These are phyloP conservation scores for Fomitopsis betulina DNA, from an alignment of 1,284 basidiomycete species.

Conservation along the genomic window DNA sequence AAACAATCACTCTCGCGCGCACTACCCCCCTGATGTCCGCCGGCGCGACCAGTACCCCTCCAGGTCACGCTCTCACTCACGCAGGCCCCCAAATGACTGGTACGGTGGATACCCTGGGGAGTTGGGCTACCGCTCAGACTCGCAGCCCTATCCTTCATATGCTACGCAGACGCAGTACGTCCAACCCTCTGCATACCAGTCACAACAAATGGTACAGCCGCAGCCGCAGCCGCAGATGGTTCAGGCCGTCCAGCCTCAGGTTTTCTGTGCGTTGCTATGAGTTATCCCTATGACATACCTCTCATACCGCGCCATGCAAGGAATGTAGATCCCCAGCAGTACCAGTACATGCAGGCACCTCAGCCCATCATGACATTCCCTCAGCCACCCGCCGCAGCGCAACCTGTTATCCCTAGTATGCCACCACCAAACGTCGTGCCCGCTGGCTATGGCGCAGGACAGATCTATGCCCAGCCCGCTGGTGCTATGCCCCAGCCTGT, in stretches of 20 bases:
- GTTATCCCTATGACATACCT: neutral
- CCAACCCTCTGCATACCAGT: neutral
- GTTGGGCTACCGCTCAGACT: neutral
- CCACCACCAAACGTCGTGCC: slow-evolving; percentile 10
- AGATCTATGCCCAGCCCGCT: neutral
- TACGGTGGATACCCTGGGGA: neutral
- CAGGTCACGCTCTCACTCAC: neutral
- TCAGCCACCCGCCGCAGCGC: slow-evolving; percentile 8
- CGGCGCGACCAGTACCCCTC: neutral
- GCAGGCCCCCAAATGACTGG: neutral
- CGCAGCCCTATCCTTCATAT: neutral
- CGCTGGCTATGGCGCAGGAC: neutral
- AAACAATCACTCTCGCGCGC: neutral
- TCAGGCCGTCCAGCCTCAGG: neutral
- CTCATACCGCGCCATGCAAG: neutral
- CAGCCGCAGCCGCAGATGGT: neutral
- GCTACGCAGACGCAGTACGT: neutral
- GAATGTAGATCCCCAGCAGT: slow-evolving; percentile 7
- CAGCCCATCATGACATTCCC: slow-evolving; percentile 6
- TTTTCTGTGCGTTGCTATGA: slow-evolving; percentile 2
- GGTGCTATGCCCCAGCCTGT: slow-evolving; percentile 5
- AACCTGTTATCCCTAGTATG: slow-evolving; percentile 10
- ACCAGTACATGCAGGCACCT: slow-evolving; percentile 6
- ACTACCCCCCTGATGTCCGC: neutral
- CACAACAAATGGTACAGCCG: too few species aligned